phyloP scores from a whole-genome alignment of 2,329 filamentous ascomycete genomes.

The Verticillium dahliae region DNA sequence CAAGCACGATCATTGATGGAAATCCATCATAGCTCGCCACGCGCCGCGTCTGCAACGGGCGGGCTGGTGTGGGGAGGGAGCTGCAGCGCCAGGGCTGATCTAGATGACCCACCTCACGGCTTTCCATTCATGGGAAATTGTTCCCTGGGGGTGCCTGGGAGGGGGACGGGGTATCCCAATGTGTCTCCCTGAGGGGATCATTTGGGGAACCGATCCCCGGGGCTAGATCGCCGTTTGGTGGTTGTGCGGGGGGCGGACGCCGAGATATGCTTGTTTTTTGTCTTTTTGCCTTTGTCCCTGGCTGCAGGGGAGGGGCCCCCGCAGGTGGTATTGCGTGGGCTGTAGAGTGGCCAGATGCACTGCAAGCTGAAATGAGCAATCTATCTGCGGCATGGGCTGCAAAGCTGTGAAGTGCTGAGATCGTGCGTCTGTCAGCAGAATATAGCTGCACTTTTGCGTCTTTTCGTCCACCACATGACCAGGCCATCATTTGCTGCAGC shows the following conservation, averaged over 20 bases:
- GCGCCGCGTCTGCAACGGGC: not conserved
- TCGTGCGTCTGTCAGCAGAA: too few relatives aligned
- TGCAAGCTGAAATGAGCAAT: not conserved
- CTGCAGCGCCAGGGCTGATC: not conserved
- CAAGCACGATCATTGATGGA: constrained; percentile 1
- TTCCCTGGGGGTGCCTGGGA: not conserved
- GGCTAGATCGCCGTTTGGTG: not conserved
- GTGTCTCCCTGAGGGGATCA: not conserved
- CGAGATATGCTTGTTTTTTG: not conserved
- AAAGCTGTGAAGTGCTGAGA: not conserved
- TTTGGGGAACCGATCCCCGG: not conserved
- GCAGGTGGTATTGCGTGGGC: not conserved
- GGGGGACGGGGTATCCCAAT: too few relatives aligned
- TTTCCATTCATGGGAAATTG: constrained; percentile 1
- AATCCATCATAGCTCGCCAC: not conserved
- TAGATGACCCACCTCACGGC: not conserved
- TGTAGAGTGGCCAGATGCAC: not conserved
- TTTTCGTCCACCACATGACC: too few relatives aligned
- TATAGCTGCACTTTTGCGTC: too few relatives aligned
- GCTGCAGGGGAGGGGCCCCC: not conserved
- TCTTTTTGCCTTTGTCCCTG: not conserved
- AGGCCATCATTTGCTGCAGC: too few relatives aligned
- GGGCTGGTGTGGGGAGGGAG: not conserved
- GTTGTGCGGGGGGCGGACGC: not conserved
- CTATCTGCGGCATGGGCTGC: not conserved